Evolutionary conservation across 352 stramenopile genomes (phyloP).

Genomic region (Phytophthora tubulina): DNA sequence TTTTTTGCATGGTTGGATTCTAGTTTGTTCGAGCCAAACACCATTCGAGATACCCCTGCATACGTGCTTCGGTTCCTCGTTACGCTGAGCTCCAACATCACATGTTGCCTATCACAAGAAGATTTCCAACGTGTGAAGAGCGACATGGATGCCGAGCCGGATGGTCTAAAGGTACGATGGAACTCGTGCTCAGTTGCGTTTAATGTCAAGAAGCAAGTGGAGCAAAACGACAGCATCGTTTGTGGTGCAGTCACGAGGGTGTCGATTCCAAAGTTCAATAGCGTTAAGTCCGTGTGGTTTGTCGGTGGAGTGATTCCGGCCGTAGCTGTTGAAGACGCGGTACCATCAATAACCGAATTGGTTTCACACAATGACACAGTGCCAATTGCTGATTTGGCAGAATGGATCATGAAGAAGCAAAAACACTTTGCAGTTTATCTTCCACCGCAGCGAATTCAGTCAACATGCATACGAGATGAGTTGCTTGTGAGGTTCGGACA

Average conservation of each 20-base stretch:
- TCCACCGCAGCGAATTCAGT: background rate
- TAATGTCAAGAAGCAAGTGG: slow-evolving; percentile 54
- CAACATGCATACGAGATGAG: background rate
- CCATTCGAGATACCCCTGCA: slow-evolving; percentile 57
- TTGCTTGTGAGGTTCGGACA: slow-evolving; percentile 20
- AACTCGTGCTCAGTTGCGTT: slow-evolving; percentile 47
- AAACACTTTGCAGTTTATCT: slow-evolving; percentile 6
- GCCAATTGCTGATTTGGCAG: slow-evolving; percentile 1
- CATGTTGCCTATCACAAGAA: slow-evolving; percentile 32
- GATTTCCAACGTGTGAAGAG: slow-evolving; percentile 28
- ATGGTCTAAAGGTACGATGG: slow-evolving; percentile 15
- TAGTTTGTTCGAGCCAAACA: slow-evolving; percentile 46
- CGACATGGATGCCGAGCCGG: slow-evolving; percentile 17
- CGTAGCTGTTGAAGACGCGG: slow-evolving; percentile 24
- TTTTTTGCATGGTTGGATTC: slow-evolving; percentile 64
- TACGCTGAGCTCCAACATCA: slow-evolving; percentile 34
- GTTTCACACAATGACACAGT: background rate
- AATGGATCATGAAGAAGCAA: slow-evolving; percentile 31
- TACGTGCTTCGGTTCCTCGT: slow-evolving; percentile 65
- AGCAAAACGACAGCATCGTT: slow-evolving; percentile 50
- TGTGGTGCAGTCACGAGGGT: background rate
- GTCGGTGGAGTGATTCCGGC: slow-evolving; percentile 24
- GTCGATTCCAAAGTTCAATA: slow-evolving; percentile 9
- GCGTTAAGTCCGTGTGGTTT: slow-evolving; percentile 19
- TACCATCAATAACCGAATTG: slow-evolving; percentile 26